Base-by-base conservation (phyloP, 1,139 yeast genomes). In the Hansenula anomala region DNA sequence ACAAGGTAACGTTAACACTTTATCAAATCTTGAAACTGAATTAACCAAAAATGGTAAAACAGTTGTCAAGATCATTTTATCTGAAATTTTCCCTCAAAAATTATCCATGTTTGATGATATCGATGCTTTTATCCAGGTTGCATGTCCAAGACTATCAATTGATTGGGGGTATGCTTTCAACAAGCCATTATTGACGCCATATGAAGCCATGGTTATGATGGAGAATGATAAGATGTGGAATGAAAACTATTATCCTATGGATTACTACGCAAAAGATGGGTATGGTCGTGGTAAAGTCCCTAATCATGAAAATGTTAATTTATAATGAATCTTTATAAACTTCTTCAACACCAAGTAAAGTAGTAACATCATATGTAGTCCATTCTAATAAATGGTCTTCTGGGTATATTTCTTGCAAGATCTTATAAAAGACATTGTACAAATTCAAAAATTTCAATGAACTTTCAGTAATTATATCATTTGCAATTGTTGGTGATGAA, bases 111-210 rank as follows among this genome's bases (percentile, higher is more conserved):
- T 92, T 64, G 90, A 87, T 52, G 95, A 88, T 54, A 78, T 92
- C 17, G 98, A 92, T 62, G 95, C 90, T 6, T 92, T 95, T 71
- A 85, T 92, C 16, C 99, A 92, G 61, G 96, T 92, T 4, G 99
- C 98, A 0, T 92, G 99, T 59, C 99, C 99, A 0, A 69, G 99
- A 51, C 67, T 92, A 38, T 87, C 96, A 3, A 92, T 92, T 33
- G 99, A 92, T 60, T 92, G 99, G 99, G 99, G 99, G 1, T 92
- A 94, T 59, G 98, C 98, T 0, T 92, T 92, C 57, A 79, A 81
- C 42, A 86, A 85, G 56, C 99, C 99, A 0, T 67, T 92, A 34
- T 64, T 92, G 41, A 90, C 98, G 0, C 98, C 99, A 0, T 92
- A 94, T 59, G 99, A 92, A 56, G 90, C 97, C 0, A 89, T 87